A percentile compares a stretch with the other conserved stretches of the same genome.
These are phyloP conservation scores for Vigna angularis DNA, from an alignment of 306 rosid species.

Conservation along the genomic window DNA sequence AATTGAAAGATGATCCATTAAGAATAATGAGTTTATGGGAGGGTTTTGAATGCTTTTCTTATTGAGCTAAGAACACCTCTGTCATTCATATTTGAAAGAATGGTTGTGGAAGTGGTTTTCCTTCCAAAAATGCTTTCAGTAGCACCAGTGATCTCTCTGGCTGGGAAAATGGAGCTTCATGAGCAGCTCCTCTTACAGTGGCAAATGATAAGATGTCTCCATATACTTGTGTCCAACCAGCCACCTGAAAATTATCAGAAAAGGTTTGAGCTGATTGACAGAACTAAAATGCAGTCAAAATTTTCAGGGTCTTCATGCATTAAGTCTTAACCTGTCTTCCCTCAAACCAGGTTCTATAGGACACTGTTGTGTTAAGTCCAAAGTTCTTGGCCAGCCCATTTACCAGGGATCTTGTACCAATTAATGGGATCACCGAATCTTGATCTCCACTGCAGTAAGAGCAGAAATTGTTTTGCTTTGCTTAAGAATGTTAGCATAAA, in stretches of 20 bases:
- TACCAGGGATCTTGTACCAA: conserved; percentile 53
- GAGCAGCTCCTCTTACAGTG: conserved; percentile 63
- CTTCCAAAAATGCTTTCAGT: conserved; percentile 49
- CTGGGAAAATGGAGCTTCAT: conserved; percentile 60
- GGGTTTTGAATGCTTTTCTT: conserved; percentile 11
- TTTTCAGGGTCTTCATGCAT: background rate
- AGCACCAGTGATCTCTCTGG: conserved; percentile 58
- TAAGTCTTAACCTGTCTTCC: conserved; percentile 54
- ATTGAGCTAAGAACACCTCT: conserved; percentile 7
- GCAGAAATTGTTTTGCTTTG: background rate
- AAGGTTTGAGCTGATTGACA: background rate
- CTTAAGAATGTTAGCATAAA: background rate
- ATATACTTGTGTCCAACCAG: conserved; percentile 67
- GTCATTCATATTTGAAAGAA: conserved; percentile 15
- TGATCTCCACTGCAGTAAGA: conserved; percentile 55
- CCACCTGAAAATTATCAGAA: conserved; percentile 42
- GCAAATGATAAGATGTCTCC: conserved; percentile 57
- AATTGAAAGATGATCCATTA: background rate
- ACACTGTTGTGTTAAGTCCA: conserved; percentile 50
- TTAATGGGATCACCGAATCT: conserved; percentile 59
- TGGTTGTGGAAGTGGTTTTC: conserved; percentile 55
- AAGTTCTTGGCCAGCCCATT: conserved; percentile 50
- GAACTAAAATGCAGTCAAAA: background rate
- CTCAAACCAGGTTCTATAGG: conserved; percentile 64
- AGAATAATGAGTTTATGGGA: background rate